phyloP scores from a whole-genome alignment of 1,139 yeast species.

The Geotrichum restrictum region DNA sequence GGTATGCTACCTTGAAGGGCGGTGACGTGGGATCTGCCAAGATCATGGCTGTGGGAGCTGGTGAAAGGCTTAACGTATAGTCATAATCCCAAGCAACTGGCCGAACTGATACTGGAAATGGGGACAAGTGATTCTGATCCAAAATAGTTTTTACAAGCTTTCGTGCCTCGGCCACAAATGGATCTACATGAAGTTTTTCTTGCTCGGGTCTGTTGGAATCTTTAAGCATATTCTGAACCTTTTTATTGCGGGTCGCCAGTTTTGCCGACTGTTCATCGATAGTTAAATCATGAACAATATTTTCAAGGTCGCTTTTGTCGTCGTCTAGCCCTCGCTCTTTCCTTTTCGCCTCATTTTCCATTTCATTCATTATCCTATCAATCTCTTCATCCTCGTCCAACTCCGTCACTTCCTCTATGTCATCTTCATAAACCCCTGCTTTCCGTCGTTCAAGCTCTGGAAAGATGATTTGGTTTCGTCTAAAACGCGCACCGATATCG shows the following conservation, averaged over 20 bases:
- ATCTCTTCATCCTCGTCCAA: conserved; percentile 29
- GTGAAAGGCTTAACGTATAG: conserved; percentile 64
- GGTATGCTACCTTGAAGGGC: conserved; percentile 68
- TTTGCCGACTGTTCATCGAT: conserved; percentile 11
- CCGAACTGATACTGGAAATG: conserved; percentile 59
- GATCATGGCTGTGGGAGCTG: conserved; percentile 57
- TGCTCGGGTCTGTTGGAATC: conserved; percentile 17
- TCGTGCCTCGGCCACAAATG: conserved; percentile 60
- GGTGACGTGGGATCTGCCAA: conserved; percentile 69
- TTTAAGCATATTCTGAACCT: conserved; percentile 20
- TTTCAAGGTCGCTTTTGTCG: conserved; percentile 19
- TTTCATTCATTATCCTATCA: neutral
- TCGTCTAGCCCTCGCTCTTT: conserved; percentile 23
- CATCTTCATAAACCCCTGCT: conserved; percentile 18
- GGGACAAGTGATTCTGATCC: conserved; percentile 85
- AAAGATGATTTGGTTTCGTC: conserved; percentile 62
- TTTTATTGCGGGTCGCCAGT: conserved; percentile 23
- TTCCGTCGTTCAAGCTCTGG: conserved; percentile 36
- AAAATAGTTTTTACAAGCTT: conserved; percentile 72
- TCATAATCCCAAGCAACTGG: conserved; percentile 71
- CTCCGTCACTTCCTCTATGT: conserved; percentile 28
- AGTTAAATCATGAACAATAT: conserved; percentile 19
- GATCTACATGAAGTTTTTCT: conserved; percentile 25
- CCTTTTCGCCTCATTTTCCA: conserved; percentile 16
- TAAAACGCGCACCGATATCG: conserved; percentile 63